These are phyloP conservation scores for Lablab purpureus DNA, from an alignment of 306 rosid genomes.

Conservation along the genomic window DNA sequence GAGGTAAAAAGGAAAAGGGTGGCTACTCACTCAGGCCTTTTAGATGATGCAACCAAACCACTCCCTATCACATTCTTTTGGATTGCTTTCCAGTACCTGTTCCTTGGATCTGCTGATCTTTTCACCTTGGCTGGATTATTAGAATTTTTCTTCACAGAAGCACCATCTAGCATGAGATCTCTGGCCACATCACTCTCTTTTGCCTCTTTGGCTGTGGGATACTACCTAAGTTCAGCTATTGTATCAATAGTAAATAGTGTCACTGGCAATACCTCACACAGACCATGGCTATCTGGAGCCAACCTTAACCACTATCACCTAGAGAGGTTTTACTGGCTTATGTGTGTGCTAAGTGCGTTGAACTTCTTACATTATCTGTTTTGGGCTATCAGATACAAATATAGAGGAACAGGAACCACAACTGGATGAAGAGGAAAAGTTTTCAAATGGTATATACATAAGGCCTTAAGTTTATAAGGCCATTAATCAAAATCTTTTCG, in stretches of 20 bases:
- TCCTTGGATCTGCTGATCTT: conserved; percentile 95
- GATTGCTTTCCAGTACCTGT: conserved; percentile 85
- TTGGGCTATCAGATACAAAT: conserved; percentile 79
- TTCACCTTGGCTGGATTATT: conserved; percentile 89
- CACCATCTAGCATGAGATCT: conserved; percentile 85
- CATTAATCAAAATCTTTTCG: not conserved
- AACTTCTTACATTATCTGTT: conserved; percentile 87
- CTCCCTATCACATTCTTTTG: conserved; percentile 84
- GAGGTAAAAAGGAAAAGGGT: conserved; percentile 80
- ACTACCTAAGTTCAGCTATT: conserved; percentile 79
- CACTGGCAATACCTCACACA: conserved; percentile 60
- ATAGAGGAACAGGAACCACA: conserved; percentile 55
- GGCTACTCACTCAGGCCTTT: conserved; percentile 53
- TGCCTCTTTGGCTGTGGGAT: conserved; percentile 90
- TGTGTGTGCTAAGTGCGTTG: conserved; percentile 86
- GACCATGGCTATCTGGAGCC: conserved; percentile 77
- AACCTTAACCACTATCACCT: conserved; percentile 75
- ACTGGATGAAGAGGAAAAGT: conserved; percentile 9
- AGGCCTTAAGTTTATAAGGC: not conserved
- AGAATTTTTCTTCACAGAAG: conserved; percentile 96
- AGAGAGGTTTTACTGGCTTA: conserved; percentile 92
- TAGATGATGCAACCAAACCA: conserved; percentile 57
- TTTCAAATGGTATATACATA: not conserved
- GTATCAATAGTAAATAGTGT: conserved; percentile 73
- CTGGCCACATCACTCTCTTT: conserved; percentile 91